phyloP scores from a whole-genome alignment of 2,329 filamentous ascomycete species.

The Fonsecaea pugnacius region DNA sequence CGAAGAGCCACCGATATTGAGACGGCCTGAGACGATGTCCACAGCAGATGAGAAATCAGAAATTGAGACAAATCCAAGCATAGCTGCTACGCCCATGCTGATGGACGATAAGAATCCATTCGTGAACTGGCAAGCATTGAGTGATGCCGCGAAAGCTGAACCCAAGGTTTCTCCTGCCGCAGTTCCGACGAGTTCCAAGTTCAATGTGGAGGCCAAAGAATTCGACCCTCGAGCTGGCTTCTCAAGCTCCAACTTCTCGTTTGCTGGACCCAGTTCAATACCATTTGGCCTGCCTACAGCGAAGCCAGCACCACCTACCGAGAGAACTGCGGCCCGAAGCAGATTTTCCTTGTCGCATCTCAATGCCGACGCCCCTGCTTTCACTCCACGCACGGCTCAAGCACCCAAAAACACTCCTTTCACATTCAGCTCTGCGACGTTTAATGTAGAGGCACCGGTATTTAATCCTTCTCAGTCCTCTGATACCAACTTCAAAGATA shows the following conservation, averaged over 20 bases:
- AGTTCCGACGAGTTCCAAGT: slow-evolving; percentile 69
- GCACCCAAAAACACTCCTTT: slow-evolving; percentile 25
- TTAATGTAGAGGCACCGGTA: slow-evolving; percentile 75
- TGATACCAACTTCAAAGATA: slow-evolving; percentile 38
- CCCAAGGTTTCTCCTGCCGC: slow-evolving; percentile 37
- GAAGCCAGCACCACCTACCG: slow-evolving; percentile 6
- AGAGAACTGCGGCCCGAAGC: slow-evolving; percentile 14
- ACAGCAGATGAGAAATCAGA: slow-evolving; percentile 44
- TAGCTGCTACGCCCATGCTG: slow-evolving; percentile 68
- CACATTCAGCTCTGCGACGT: slow-evolving; percentile 58
- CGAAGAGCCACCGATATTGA: slow-evolving; percentile 49
- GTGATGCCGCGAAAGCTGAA: slow-evolving; percentile 33
- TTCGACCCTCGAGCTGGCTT: slow-evolving; percentile 66
- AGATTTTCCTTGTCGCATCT: slow-evolving; percentile 51
- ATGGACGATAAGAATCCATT: slow-evolving; percentile 42
- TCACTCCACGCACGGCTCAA: slow-evolving; percentile 60
- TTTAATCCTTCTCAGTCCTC: slow-evolving; percentile 66
- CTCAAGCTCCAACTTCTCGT: slow-evolving; percentile 51
- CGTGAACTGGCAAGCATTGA: slow-evolving; percentile 33
- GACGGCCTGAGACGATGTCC: slow-evolving; percentile 35
- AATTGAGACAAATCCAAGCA: slow-evolving; percentile 74
- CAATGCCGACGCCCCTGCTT: slow-evolving; percentile 71
- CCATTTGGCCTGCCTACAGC: slow-evolving; percentile 16
- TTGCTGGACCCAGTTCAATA: slow-evolving; percentile 48
- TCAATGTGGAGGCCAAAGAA: slow-evolving; percentile 87